Evolutionary conservation across 306 rosid genomes (phyloP).

Genomic region (Ammopiptanthus mongolicus): DNA sequence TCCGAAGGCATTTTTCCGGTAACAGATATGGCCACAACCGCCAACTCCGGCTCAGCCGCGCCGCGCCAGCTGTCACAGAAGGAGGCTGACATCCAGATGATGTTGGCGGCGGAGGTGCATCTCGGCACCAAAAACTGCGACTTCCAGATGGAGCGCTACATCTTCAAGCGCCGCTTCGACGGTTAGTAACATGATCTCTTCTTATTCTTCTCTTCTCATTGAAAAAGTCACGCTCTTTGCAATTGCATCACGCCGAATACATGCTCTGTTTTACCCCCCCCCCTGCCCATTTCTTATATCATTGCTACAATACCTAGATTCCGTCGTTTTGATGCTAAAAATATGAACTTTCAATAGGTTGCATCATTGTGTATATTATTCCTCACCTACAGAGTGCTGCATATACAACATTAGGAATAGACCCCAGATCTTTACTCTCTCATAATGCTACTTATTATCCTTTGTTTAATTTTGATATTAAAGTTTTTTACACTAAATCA

Average conservation of each 20-base stretch:
- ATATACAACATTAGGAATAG: not conserved
- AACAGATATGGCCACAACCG: slow-evolving; percentile 46
- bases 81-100: slow-evolving; percentile 82
- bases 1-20: not conserved
- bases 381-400: not conserved
- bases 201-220: not conserved
- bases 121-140: slow-evolving; percentile 86
- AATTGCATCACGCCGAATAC: not conserved
- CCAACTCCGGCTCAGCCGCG: slow-evolving; percentile 23
- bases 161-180: slow-evolving; percentile 83
- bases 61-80: slow-evolving; percentile 72
- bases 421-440: not conserved
- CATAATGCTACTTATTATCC: not conserved
- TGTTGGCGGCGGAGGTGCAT: slow-evolving; percentile 83
- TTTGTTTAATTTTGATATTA: no score
- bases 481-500: no score
- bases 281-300: not conserved
- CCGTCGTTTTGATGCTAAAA: no score
- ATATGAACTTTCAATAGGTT: not conserved
- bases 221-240: not conserved
- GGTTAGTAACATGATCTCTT: slow-evolving; percentile 46
- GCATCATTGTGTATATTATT: not conserved
- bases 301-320: not conserved
- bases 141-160: slow-evolving; percentile 89
- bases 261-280: not conserved